Evolutionary conservation across 768 basidiomycete species (phyloP), one percentile per base, ranked within the genome.

Genomic region (Suillus spraguei): DNA sequence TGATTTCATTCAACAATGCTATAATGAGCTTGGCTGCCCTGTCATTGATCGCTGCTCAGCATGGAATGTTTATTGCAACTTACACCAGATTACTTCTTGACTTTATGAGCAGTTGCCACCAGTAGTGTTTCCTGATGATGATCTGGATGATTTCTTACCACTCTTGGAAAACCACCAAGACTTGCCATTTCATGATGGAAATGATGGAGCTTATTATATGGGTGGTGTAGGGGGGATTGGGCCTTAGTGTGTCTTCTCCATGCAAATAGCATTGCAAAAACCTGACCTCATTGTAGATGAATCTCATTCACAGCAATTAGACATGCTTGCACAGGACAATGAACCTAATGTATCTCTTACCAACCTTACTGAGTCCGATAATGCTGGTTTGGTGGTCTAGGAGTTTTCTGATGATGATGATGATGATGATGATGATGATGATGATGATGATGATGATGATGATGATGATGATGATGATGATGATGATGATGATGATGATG

Each of bases 151-250:
- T 28, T n/a, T 3, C 14, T 20, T 54, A 14, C 22, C 28, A 10
- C 38, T 60, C 14, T 16, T 60, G 28, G 24, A 42, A 46, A 64
- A 36, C 41, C 56, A 53, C 61, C 14, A 69, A 63, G 39, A 69
- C 38, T 41, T 66, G 10, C 2, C 68, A 69, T 61, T 9, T 53
- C 17, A 0, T 1, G 47, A 16, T 65, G 67, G 20, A 64, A 41
- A 16, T 35, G 28, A 59, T 74, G 73, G 47, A 67, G 74, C 6
- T 38, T 60, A 60, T 24, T 60, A 60, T 35, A 60, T 60, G 59
- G 20, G 59, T 35, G 44, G 59, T 47, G 59, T 60, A n/a, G 36
- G 46, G 60, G 10, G 35, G 47, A 28, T 47, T 60, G 24, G 47
- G 35, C 14, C 13, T 47, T 50, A 28, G 49, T 50, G 28, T 6